Evolutionary conservation across 2,329 filamentous ascomycete genomes (phyloP), one percentile per base, ranked within the genome.

Genomic region (Dothiorella sarmentorum): DNA sequence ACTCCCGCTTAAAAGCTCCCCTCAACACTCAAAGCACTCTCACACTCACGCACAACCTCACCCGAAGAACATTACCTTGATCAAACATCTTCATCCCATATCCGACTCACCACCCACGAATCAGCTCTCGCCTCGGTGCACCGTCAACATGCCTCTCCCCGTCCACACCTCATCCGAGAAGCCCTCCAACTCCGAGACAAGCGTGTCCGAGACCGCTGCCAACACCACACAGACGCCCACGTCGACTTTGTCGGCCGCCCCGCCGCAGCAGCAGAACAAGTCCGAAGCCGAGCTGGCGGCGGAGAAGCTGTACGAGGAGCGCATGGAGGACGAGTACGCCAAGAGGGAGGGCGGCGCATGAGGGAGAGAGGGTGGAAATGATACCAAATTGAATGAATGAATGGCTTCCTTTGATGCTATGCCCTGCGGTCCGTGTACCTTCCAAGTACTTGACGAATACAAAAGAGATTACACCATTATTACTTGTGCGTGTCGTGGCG

Each of bases 321-420:
- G 61, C n/a, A 65, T 65, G 38, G 63, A 65, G 42, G 63, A 63
- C 35, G 63, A 64, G 55, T 64, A 64, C 44, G 63, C 63, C 20
- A 64, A 64, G 59, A 52, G 63, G 18, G 63, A 64, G 51, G 63
- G 63, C 38, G 63, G 63, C 26, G 63, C 63, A 13, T 64, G 49
- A 17, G 27, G 40, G 40, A 26, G 33, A 37, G n/a, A n/a, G n/a
- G n/a, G n/a, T n/a, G 3, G 13, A 37, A 15, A 13, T 35, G 31
- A 37, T 17, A 37, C 29, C 29, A 2, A 13, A 10, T 10, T 10
- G 29, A 31, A 31, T 31, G 10, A 9, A 31, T 1, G 29, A n/a
- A n/a, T n/a, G n/a, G n/a, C n/a, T n/a, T n/a, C n/a, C n/a, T n/a
- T n/a, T n/a, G n/a, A n/a, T n/a, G n/a, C n/a, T n/a, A n/a, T n/a